phyloP scores from a whole-genome alignment of 202 grass and related monocot species.

The Eragrostis tef region DNA sequence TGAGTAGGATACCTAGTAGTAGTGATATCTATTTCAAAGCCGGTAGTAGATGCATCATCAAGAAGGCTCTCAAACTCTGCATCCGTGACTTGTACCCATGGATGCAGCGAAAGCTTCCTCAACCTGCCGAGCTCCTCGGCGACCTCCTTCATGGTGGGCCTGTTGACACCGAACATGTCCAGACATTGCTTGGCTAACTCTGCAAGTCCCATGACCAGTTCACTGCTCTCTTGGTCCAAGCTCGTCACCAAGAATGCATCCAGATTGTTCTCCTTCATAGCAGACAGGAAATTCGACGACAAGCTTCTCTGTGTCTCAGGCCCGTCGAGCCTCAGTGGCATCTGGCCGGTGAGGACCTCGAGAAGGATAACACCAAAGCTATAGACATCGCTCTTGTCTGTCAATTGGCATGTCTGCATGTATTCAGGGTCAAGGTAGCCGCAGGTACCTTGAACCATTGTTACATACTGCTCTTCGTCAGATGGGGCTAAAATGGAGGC shows the following conservation, averaged over 20 bases:
- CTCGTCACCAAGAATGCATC: conserved; percentile 18
- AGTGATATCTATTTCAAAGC: conserved; percentile 5
- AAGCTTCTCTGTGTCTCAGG: conserved; percentile 36
- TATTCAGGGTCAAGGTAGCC: conserved; percentile 69
- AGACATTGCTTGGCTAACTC: conserved; percentile 60
- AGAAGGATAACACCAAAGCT: conserved; percentile 63
- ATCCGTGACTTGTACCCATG: conserved; percentile 26
- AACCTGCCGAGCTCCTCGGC: conserved; percentile 41
- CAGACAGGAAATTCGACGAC: conserved; percentile 17
- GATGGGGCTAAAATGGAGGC: conserved; percentile 53
- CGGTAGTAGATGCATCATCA: background rate
- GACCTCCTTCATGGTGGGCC: conserved; percentile 61
- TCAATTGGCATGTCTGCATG: conserved; percentile 56
- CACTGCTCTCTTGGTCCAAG: conserved; percentile 50
- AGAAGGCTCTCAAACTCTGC: conserved; percentile 29
- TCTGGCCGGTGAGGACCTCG: conserved; percentile 44
- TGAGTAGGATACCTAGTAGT: background rate
- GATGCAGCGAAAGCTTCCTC: conserved; percentile 49
- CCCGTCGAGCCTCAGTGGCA: conserved; percentile 39
- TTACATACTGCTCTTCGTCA: conserved; percentile 51
- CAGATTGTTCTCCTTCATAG: conserved; percentile 58
- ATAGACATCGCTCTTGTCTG: conserved; percentile 61
- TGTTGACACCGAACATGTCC: conserved; percentile 48
- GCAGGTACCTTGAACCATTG: conserved; percentile 59
- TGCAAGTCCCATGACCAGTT: conserved; percentile 39